Conservation (phyloP, 2,329 filamentous ascomycete genomes). For the Berkeleyomyces basicola region DNA sequence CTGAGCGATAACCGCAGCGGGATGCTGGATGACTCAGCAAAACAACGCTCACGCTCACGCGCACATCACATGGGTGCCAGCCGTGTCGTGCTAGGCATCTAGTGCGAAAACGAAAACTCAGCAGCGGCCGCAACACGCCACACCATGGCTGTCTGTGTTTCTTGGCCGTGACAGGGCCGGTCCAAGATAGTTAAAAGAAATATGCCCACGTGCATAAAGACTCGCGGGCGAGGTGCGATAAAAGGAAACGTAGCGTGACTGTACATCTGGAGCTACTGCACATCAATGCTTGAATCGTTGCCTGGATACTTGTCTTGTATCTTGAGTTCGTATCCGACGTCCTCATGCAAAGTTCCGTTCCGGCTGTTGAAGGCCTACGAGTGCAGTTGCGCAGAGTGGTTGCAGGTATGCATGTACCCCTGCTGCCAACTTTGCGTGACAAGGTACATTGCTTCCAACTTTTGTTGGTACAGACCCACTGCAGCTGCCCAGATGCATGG, state of each 20-base stretch:
- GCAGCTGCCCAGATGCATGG: conserved; percentile 1
- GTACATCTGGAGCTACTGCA: no score
- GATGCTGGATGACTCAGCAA: no score
- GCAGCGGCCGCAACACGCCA: background rate
- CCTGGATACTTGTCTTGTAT: no score
- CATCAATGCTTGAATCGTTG: no score
- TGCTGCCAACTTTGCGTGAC: background rate
- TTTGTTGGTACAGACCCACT: background rate
- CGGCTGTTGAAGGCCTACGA: background rate
- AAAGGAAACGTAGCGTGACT: background rate
- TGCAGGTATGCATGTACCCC: background rate
- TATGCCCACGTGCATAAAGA: background rate
- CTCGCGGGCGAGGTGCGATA: background rate
- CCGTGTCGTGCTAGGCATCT: background rate
- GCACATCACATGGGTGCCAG: no score
- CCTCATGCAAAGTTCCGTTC: background rate
- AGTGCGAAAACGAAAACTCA: background rate
- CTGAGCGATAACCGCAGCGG: no score
- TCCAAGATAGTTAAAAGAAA: background rate
- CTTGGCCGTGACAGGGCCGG: background rate
- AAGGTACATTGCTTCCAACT: background rate
- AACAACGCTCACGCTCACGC: no score
- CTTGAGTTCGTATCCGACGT: no score
- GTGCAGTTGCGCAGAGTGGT: background rate
- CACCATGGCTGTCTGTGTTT: background rate